These are phyloP conservation scores for Skeletonema grethae DNA, from an alignment of 108 stramenopile species.

Conservation along the genomic window DNA sequence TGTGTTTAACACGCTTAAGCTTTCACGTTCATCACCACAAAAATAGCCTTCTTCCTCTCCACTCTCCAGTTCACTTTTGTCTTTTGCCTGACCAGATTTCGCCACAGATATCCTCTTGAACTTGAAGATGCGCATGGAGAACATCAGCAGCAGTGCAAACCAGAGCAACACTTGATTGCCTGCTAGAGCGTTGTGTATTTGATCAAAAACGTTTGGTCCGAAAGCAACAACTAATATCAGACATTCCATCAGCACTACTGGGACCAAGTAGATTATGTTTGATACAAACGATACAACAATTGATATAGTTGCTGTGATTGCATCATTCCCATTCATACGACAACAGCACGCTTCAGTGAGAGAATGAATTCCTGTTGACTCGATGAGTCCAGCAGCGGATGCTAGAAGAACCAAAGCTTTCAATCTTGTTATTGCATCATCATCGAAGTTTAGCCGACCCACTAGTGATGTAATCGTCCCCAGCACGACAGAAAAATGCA, in stretches of 20 bases:
- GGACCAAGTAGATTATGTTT: conserved; percentile 12
- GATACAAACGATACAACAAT: not conserved
- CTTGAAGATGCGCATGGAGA: conserved; percentile 3
- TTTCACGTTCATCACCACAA: not conserved
- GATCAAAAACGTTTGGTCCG: conserved; percentile 22
- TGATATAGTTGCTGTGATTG: not conserved
- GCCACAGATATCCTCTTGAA: not conserved
- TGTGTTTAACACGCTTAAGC: conserved; percentile 3
- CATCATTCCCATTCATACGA: conserved; percentile 4
- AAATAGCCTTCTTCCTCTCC: conserved; percentile 24
- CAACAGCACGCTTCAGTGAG: conserved; percentile 5
- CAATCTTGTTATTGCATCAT: not conserved
- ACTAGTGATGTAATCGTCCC: conserved; percentile 4
- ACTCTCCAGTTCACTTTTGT: not conserved
- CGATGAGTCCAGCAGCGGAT: conserved; percentile 12
- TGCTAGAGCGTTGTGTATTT: not conserved
- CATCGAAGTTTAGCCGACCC: conserved; percentile 1
- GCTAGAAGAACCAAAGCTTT: conserved; percentile 17
- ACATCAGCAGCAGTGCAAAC: conserved; percentile 4
- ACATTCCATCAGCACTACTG: conserved; percentile 30
- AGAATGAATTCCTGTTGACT: conserved; percentile 11
- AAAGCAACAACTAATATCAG: conserved; percentile 21
- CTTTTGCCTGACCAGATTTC: not conserved
- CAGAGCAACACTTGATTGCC: conserved; percentile 6
- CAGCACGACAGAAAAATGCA: conserved; percentile 17